phyloP scores from a whole-genome alignment of 208 protist species.

The Herpetomonas samuelpessoai region DNA sequence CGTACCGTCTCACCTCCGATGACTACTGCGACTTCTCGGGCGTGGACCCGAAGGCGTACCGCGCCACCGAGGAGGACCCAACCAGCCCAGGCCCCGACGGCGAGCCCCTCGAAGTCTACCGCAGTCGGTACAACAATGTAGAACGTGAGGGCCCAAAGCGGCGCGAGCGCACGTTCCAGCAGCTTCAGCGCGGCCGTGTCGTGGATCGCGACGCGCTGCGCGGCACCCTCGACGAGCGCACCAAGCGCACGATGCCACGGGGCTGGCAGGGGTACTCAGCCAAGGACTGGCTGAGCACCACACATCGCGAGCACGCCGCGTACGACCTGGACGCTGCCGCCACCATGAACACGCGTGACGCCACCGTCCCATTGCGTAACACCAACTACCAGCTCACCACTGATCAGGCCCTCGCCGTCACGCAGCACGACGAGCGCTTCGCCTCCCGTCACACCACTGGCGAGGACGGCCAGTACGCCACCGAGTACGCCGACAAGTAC shows the following conservation, averaged over 20 bases:
- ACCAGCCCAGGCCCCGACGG: constrained; percentile 19
- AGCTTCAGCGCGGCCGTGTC: constrained; percentile 41
- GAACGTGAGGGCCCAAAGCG: constrained; percentile 69
- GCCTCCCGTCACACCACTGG: constrained; percentile 24
- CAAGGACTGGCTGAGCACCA: constrained; percentile 84
- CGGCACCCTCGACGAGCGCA: constrained; percentile 40
- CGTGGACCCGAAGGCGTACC: constrained; percentile 74
- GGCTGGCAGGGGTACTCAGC: constrained; percentile 71
- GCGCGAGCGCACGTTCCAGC: constrained; percentile 46
- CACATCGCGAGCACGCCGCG: constrained; percentile 64
- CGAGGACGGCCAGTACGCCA: constrained; percentile 49
- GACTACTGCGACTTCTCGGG: constrained; percentile 84
- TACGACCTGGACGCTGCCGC: constrained; percentile 68
- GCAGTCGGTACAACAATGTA: constrained; percentile 87
- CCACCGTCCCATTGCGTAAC: constrained; percentile 66
- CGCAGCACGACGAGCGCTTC: constrained; percentile 33
- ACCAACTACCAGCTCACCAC: constrained; percentile 59
- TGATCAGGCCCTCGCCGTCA: constrained; percentile 48
- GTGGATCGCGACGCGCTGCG: constrained; percentile 53
- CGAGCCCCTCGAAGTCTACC: constrained; percentile 59
- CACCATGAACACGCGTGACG: constrained; percentile 50
- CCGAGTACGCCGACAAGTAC: constrained; percentile 69
- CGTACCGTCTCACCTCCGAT: constrained; percentile 78
- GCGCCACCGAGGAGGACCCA: constrained; percentile 41
- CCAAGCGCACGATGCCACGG: constrained; percentile 37